phyloP scores from a whole-genome alignment of 2,329 filamentous ascomycete genomes.

The Cladophialophora yegresii region DNA sequence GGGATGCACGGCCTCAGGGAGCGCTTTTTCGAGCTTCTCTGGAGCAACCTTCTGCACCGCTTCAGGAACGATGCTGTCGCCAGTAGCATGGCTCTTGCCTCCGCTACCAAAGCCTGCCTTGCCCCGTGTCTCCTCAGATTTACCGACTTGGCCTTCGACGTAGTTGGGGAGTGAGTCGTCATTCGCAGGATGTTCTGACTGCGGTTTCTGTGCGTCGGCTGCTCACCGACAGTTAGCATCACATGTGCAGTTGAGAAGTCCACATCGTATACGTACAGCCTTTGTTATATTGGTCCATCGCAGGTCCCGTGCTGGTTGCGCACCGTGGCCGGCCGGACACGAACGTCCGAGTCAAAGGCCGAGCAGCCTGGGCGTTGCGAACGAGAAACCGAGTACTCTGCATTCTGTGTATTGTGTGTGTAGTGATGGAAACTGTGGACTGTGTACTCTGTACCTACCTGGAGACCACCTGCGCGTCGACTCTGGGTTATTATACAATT shows the following conservation, averaged over 20 bases:
- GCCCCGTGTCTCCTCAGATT: neutral
- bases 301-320: neutral
- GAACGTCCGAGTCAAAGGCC: conserved; percentile 2
- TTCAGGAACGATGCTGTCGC: conserved; percentile 8
- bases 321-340: conserved; percentile 1
- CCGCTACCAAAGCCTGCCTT: neutral
- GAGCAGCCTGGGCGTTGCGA: neutral
- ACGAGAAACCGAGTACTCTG: conserved; percentile 2
- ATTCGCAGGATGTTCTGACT: neutral
- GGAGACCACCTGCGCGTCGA: neutral
- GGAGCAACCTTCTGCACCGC: conserved; percentile 5
- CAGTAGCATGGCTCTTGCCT: conserved; percentile 10
- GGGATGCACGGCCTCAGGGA: conserved; percentile 5
- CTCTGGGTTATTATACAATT: neutral
- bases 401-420: neutral
- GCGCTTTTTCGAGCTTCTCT: conserved; percentile 8
- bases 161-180: neutral
- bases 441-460: neutral
- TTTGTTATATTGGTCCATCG: neutral
- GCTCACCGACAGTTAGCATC: neutral
- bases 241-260: too few relatives aligned
- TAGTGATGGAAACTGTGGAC: neutral
- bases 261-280: neutral
- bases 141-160: conserved; percentile 4
- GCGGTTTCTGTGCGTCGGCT: neutral